Conservation (phyloP, 2,329 filamentous ascomycete species). For the Verticillium dahliae region DNA sequence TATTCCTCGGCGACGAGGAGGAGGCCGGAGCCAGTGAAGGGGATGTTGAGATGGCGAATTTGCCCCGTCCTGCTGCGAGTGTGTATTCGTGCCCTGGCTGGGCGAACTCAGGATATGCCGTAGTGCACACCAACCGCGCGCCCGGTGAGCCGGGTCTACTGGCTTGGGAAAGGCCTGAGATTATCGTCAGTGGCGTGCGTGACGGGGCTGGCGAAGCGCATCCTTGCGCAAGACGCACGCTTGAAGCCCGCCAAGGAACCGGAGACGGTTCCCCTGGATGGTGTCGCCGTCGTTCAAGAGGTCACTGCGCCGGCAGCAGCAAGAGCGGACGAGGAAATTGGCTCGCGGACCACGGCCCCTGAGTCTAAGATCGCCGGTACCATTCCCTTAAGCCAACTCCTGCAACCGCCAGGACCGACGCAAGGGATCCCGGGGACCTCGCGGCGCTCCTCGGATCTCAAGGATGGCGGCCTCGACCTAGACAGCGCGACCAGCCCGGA, state of each 20-base stretch:
- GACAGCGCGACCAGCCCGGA: conserved; percentile 9
- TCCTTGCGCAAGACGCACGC: conserved; percentile 29
- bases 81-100: conserved; percentile 41
- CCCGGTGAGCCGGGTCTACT: conserved; percentile 35
- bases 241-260: conserved; percentile 21
- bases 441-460: background rate
- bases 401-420: background rate
- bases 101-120: conserved; percentile 35
- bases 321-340: background rate
- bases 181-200: conserved; percentile 36
- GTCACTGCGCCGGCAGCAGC: background rate
- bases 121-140: conserved; percentile 32
- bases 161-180: conserved; percentile 40
- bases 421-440: background rate
- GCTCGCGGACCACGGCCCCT: background rate
- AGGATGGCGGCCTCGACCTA: conserved; percentile 3
- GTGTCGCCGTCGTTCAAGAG: conserved; percentile 19
- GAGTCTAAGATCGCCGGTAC: background rate
- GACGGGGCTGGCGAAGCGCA: conserved; percentile 29
- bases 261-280: conserved; percentile 22
- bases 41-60: conserved; percentile 11
- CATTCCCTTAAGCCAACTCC: background rate
- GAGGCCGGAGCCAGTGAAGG: background rate
- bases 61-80: conserved; percentile 16
- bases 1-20: conserved; percentile 33